Conservation (phyloP, 1,284 basidiomycete genomes). For the Singerocomus rubriflavus region DNA sequence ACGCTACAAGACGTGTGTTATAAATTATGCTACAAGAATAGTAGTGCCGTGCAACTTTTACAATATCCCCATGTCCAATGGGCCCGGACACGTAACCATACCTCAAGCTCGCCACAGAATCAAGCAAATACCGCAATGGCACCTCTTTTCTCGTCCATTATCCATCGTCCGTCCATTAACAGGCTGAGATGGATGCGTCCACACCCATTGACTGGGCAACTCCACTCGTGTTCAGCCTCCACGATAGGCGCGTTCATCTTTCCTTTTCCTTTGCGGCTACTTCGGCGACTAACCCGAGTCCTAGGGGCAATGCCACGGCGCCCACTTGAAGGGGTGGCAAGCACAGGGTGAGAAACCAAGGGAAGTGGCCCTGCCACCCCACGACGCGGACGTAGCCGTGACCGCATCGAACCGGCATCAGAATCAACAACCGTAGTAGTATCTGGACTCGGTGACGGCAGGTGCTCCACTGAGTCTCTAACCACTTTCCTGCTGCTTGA, state of each 20-base stretch:
- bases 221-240: constrained; percentile 54
- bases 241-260: constrained; percentile 38
- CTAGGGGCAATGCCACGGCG: constrained; percentile 5
- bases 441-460: constrained; percentile 23
- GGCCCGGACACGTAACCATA: constrained; percentile 15
- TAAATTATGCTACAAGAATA: constrained; percentile 14
- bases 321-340: constrained; percentile 1
- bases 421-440: constrained; percentile 19
- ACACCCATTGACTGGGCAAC: constrained; percentile 61
- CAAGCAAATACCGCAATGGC: constrained; percentile 49
- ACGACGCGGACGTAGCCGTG: constrained; percentile 50
- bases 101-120: constrained; percentile 13
- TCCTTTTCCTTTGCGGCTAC: constrained; percentile 37
- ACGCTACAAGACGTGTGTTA: constrained; percentile 23
- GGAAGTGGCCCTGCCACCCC: constrained; percentile 13
- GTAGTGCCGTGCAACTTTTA: neutral
- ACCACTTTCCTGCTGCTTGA: constrained; percentile 33
- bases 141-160: constrained; percentile 40
- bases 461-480: neutral
- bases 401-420: constrained; percentile 42
- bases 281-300: constrained; percentile 14
- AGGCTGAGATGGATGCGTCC: constrained; percentile 53
- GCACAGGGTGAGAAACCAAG: constrained; percentile 9
- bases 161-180: constrained; percentile 52
- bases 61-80: constrained; percentile 1